A percentile compares a stretch with the other conserved stretches of the same genome.
These are phyloP conservation scores for Phytophthora litchii DNA, from an alignment of 352 stramenopile species.

Conservation along the genomic window DNA sequence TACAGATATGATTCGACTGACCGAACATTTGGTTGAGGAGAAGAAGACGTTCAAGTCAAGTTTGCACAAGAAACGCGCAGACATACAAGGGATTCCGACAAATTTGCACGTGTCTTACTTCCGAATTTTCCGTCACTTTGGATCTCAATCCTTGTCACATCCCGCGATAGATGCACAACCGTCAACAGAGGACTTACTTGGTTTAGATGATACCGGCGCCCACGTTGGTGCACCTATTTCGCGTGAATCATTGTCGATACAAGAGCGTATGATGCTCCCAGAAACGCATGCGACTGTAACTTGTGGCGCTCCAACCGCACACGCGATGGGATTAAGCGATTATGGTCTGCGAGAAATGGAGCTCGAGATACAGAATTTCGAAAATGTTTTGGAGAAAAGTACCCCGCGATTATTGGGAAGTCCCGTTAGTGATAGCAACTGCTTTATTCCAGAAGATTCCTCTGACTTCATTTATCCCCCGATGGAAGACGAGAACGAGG, in stretches of 20 bases:
- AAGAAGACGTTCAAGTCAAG: constrained; percentile 88
- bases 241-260: constrained; percentile 28
- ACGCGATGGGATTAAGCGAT: constrained; percentile 79
- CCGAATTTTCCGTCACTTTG: constrained; percentile 72
- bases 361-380: constrained; percentile 71
- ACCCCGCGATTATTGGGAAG: constrained; percentile 45
- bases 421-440: constrained; percentile 34
- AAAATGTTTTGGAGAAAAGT: constrained; percentile 68
- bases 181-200: constrained; percentile 67
- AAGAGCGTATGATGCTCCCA: constrained; percentile 47
- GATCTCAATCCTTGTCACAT: constrained; percentile 29
- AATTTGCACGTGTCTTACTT: constrained; percentile 89
- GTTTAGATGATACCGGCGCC: constrained; percentile 34
- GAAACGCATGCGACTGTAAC: constrained; percentile 80
- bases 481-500: constrained; percentile 48
- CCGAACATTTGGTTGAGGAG: constrained; percentile 64
- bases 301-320: constrained; percentile 80
- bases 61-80: constrained; percentile 78
- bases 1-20: constrained; percentile 70
- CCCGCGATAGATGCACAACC: constrained; percentile 28
- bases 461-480: constrained; percentile 59
- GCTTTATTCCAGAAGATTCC: constrained; percentile 56
- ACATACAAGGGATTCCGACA: constrained; percentile 83
- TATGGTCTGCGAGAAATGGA: constrained; percentile 86
- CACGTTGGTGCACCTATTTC: constrained; percentile 12